Base-by-base conservation (phyloP, 116 monocot species). In the Papilionanthe hybrid region DNA sequence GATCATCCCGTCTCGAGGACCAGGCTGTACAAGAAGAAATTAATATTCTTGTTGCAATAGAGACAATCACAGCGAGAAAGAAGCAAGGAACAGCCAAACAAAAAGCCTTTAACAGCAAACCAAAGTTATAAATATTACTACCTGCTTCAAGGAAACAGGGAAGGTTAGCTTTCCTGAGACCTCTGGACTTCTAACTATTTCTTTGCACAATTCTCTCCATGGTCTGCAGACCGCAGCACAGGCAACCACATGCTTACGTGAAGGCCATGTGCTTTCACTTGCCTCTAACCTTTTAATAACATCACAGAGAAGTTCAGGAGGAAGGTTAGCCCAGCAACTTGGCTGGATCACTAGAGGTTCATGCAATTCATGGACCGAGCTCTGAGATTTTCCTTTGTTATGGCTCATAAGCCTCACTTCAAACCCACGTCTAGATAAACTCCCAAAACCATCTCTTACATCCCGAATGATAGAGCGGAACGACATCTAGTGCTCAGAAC, bases 381-480 rank as follows among this genome's bases (percentile, higher is more conserved):
- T 77, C 76, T 90, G 95, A 32, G 89, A 95, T 81, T 87, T 95
- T 11, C 95, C 92, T 12, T 86, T 87, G 76, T 72, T 72, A 79
- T 83, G 73, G 6, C 89, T 81, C 11, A 81, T 72, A 53, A 92
- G 74, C 78, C 78, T 87, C 78, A 87, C 86, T 37, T 95, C 95
- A 81, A 95, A 95, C 29, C 87, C 86, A 50, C 95, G 79, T 53
- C 87, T 84, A 12, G 95, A 95, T 27, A 95, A 84, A 75, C 92
- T 95, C 43, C 94, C 94, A 81, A 95, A 87, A 48, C 94, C 79
- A 77, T 92, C 95, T 77, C 95, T 87, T 19, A 95, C 90, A 86
- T 95, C 95, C 42, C 95, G 92, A n/a, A 95, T 79, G 63, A 95
- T 89, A 78, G 90, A 84, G 4, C 92, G 90, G 87, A 90, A 90